These are phyloP conservation scores for Saccharomyces pastorianus DNA, from an alignment of 1,139 yeast genomes.

Conservation along the genomic window DNA sequence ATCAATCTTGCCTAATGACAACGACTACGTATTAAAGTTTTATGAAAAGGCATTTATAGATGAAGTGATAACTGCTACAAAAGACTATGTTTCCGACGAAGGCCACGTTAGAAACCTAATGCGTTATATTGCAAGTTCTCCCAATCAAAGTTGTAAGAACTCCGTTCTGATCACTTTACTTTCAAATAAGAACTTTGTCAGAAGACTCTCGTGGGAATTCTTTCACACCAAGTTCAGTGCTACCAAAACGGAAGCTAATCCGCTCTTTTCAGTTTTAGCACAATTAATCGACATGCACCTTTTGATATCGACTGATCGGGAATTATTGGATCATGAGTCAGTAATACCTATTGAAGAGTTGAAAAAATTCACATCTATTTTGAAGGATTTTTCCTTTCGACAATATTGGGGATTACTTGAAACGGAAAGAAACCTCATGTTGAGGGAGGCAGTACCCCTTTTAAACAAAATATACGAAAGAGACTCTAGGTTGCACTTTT, in stretches of 20 bases:
- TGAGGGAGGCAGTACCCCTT: conserved; percentile 41
- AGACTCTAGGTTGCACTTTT: conserved; percentile 56
- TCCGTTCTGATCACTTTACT: conserved; percentile 17
- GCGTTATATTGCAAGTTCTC: conserved; percentile 21
- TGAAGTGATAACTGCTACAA: neutral
- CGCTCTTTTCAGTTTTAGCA: conserved; percentile 27
- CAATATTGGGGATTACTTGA: conserved; percentile 39
- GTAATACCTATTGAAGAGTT: conserved; percentile 43
- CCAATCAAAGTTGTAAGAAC: conserved; percentile 18
- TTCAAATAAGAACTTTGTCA: conserved; percentile 15
- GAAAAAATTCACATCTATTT: conserved; percentile 39
- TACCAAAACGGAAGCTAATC: neutral
- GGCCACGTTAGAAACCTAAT: neutral
- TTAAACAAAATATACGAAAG: conserved; percentile 62
- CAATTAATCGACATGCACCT: conserved; percentile 51
- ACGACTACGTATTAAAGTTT: neutral
- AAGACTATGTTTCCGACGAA: neutral
- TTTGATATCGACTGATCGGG: conserved; percentile 64
- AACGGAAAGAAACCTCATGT: conserved; percentile 25
- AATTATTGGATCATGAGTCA: conserved; percentile 40
- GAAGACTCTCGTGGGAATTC: conserved; percentile 24
- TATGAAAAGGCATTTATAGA: neutral
- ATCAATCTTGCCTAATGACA: neutral
- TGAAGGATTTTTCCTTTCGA: conserved; percentile 49
- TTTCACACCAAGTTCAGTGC: conserved; percentile 19